Evolutionary conservation across 2,329 filamentous ascomycete species (phyloP), one percentile per base, ranked within the genome.

Genomic region (Epichloe gansuensis): DNA sequence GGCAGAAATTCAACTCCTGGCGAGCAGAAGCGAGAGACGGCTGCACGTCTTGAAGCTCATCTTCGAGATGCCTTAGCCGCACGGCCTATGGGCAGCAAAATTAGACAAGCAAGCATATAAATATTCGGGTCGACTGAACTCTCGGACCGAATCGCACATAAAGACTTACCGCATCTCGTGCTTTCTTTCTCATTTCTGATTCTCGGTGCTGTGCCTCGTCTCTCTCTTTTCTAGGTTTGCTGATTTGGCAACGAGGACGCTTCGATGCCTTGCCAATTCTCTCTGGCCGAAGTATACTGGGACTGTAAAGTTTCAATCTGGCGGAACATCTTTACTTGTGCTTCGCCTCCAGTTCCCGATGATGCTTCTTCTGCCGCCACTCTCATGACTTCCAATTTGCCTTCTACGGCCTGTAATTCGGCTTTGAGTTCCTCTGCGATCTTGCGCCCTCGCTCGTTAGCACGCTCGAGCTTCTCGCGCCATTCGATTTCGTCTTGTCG

Each of bases 191-290:
- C 69, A 95, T 81, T 41, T 97, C 93, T 5, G 81, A 85, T 69
- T 98, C 93, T 54, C 88, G 83, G 59, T 83, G 83, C 48, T 82
- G 76, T 8, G 88, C 81, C 62, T 98, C 93, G 63, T 97, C 91
- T 52, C 88, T 82, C 67, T 98, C 94, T 64, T 86, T 66, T 98
- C 93, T 9, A 97, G 74, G 48, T 75, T 84, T 4, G 83, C 77
- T 11, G 93, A 77, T 53, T 91, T 81, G 23, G 88, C 82, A 49
- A 91, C 78, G 35, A 98, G 71, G 88, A 94, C 9, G 86, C 81
- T 67, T 98, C 91, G 56, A 98, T 94, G 0, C 90, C 88, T 64
- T 96, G 91, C 93, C 94, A 98, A 61, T 98, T 98, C 63, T 95
- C 89, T 59, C 88, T 93, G 1, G 93, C 93, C 52, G 94, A 83